Percentiles rank a stretch among this genome's conserved stretches.
These are phyloP conservation scores for Thielaviopsis populi DNA, from an alignment of 2,329 filamentous ascomycete genomes.

Conservation along the genomic window DNA sequence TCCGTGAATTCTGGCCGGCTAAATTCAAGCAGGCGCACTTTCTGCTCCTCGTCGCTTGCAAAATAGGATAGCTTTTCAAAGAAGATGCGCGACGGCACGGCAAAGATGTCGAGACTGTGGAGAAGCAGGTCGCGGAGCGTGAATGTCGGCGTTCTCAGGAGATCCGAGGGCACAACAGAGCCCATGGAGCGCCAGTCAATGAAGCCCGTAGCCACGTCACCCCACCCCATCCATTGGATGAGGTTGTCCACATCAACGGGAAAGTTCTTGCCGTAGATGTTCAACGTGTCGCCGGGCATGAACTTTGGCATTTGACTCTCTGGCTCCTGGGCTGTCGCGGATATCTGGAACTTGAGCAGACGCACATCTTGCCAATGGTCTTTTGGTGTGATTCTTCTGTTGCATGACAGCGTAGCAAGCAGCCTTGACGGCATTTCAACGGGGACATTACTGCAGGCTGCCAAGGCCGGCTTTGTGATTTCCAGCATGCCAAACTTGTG, in stretches of 20 bases:
- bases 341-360: slow-evolving; percentile 47
- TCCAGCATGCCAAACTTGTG: slow-evolving; percentile 13
- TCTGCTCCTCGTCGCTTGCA: slow-evolving; percentile 55
- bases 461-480: not conserved
- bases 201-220: slow-evolving; percentile 50
- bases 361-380: slow-evolving; percentile 92
- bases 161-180: slow-evolving; percentile 6
- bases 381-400: slow-evolving; percentile 56
- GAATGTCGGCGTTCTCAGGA: slow-evolving; percentile 13
- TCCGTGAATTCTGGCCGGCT: slow-evolving; percentile 65
- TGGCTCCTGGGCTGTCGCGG: slow-evolving; percentile 12
- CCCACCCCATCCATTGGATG: slow-evolving; percentile 68
- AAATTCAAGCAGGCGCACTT: slow-evolving; percentile 72
- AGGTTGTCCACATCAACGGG: slow-evolving; percentile 63
- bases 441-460: slow-evolving; percentile 10
- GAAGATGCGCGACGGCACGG: slow-evolving; percentile 77
- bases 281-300: slow-evolving; percentile 64
- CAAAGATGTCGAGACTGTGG: slow-evolving; percentile 75
- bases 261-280: slow-evolving; percentile 79
- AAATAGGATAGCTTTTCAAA: slow-evolving; percentile 66
- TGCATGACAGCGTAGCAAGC: slow-evolving; percentile 42
- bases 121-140: slow-evolving; percentile 65
- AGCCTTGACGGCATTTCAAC: slow-evolving; percentile 4
- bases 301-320: slow-evolving; percentile 23
- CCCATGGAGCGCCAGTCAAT: slow-evolving; percentile 30